Evolutionary conservation across 345 rosid genomes (phyloP).

Genomic region (Adansonia digitata): DNA sequence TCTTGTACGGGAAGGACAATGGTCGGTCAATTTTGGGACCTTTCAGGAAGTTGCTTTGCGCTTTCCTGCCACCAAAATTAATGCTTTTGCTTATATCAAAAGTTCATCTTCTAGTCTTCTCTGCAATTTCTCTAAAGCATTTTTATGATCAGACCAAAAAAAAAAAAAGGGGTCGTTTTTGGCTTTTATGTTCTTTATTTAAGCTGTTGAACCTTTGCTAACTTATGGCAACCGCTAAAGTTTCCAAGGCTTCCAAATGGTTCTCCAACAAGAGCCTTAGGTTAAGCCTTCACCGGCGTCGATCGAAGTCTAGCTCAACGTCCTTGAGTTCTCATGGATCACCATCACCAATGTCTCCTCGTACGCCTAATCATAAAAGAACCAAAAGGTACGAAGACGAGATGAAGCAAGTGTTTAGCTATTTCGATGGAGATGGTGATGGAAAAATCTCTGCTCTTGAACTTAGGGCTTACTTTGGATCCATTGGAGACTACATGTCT

Average conservation of each 20-base stretch:
- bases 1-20: background rate
- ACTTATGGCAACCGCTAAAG: constrained; percentile 21
- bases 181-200: background rate
- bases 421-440: constrained; percentile 63
- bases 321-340: constrained; percentile 13
- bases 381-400: constrained; percentile 20
- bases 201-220: background rate
- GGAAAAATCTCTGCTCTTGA: constrained; percentile 75
- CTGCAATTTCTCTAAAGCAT: background rate
- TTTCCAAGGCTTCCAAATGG: constrained; percentile 33
- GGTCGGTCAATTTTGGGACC: background rate
- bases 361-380: background rate
- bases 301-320: constrained; percentile 22
- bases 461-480: constrained; percentile 58
- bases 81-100: too few species aligned
- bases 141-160: too few species aligned
- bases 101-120: background rate
- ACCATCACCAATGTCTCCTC: constrained; percentile 16
- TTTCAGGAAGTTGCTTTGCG: constrained; percentile 1
- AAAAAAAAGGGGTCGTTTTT: background rate
- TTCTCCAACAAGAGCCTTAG: constrained; percentile 24
- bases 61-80: background rate
- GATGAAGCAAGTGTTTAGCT: constrained; percentile 50
- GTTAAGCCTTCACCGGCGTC: constrained; percentile 24
- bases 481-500: constrained; percentile 75